Conservation (phyloP, 495 filamentous ascomycete species). For the Annulohypoxylon nitens region DNA sequence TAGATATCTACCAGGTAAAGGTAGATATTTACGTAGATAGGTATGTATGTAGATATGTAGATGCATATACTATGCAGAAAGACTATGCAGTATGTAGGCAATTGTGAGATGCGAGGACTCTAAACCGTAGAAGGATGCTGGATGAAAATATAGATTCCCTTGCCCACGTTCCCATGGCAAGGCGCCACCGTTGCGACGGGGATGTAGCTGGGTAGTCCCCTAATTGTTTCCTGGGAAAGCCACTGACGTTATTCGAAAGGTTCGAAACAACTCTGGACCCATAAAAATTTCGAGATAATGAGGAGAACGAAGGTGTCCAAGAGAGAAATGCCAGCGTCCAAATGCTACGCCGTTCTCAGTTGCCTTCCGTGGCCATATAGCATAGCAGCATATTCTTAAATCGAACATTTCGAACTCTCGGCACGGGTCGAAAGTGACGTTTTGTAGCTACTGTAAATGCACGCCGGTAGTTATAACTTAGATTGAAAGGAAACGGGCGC, state of each 20-base stretch:
- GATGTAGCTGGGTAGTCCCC: slow-evolving; percentile 17
- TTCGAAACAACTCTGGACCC: slow-evolving; percentile 29
- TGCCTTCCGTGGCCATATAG: slow-evolving; percentile 29
- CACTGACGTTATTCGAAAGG: slow-evolving; percentile 40
- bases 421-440: slow-evolving; percentile 40
- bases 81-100: not conserved
- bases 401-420: slow-evolving; percentile 35
- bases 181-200: slow-evolving; percentile 36
- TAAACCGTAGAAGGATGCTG: slow-evolving; percentile 28
- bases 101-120: not conserved
- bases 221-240: slow-evolving; percentile 33
- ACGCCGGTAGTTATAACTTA: slow-evolving; percentile 46
- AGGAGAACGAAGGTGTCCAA: slow-evolving; percentile 5
- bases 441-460: slow-evolving; percentile 37
- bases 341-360: slow-evolving; percentile 37
- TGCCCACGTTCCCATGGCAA: slow-evolving; percentile 28
- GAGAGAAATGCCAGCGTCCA: slow-evolving; percentile 14
- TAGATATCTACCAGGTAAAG: slow-evolving; percentile 1
- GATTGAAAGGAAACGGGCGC: slow-evolving; percentile 36
- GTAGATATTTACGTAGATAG: not conserved
- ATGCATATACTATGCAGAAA: not conserved
- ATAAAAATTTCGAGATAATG: slow-evolving; percentile 22
- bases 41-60: not conserved
- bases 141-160: slow-evolving; percentile 31
- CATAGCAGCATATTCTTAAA: slow-evolving; percentile 26